Base-by-base conservation (phyloP, 192 early-diverging fungal species). In the Glomus cerebriforme region DNA sequence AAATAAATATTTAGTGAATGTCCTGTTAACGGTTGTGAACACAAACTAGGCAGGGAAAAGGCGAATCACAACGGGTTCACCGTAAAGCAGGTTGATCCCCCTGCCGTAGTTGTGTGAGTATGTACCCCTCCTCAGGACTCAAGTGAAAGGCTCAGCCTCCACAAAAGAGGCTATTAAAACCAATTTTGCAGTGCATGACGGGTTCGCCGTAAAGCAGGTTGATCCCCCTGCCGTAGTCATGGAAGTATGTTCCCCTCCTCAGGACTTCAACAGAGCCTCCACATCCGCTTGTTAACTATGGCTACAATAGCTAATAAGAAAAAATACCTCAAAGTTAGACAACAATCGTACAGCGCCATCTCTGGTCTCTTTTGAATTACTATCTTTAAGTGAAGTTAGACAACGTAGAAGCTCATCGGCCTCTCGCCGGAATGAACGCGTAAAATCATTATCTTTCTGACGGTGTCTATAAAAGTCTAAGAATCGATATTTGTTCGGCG, bases 391-490 rank as follows among this genome's bases (percentile, higher is more conserved):
- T 27, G 1, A 32, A 24, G 15, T 32, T 37, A 72, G 49, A 22
- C 70, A 72, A 49, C 43, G 26, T 24, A 0, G 9, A 43, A 72
- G 70, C 26, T 29, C 6, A 8, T 24, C 70, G 12, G 77, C 19
- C 17, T 78, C 77, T 31, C 19, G 3, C 22, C 32, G 75, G 27
- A 77, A 77, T 45, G 75, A 77, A 31, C 26, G 32, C 13, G 60
- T 77, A 31, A 77, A 77, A 32, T 64, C 75, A 32, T 37, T 35
- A 66, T 77, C 27, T 19, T 66, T 78, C 59, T 43, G 31, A 2
- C 77, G 64, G 64, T 78, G 70, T 22, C 4, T 29, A 37, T 78
- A 78, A 78, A 29, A 78, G 35, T 45, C 64, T 78, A 78, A 0
- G 37, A 78, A 67, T 24, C 34, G 35, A 64, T 59, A 78, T 13